Percentiles rank a stretch among this genome's conserved stretches.
Conservation (phyloP, 805 yeast species). For the Schizosaccharomyces octosporus region DNA sequence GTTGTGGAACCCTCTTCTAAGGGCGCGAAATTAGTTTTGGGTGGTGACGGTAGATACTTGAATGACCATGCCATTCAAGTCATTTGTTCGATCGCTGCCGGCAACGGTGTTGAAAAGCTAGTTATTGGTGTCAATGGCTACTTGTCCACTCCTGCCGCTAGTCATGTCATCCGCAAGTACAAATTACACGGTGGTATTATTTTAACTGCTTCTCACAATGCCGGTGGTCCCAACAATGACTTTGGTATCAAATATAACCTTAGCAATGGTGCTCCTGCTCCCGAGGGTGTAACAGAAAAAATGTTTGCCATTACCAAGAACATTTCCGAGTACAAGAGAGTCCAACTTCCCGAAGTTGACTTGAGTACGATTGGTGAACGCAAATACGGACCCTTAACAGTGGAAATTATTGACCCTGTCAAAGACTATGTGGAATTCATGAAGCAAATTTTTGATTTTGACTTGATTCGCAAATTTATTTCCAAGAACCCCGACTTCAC, state of each 20-base stretch:
- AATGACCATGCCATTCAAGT: slow-evolving; percentile 57
- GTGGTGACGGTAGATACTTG: slow-evolving; percentile 93
- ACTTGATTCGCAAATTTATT: slow-evolving; percentile 49
- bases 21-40: slow-evolving; percentile 60
- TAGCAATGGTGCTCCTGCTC: slow-evolving; percentile 95
- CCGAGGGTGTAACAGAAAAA: slow-evolving; percentile 74
- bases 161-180: slow-evolving; percentile 63
- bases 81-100: slow-evolving; percentile 67
- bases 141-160: slow-evolving; percentile 86
- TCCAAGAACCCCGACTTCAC: slow-evolving; percentile 29
- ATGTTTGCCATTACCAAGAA: slow-evolving; percentile 47
- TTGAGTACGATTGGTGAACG: slow-evolving; percentile 29
- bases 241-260: slow-evolving; percentile 88
- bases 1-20: slow-evolving; percentile 76
- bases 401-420: slow-evolving; percentile 68
- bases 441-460: slow-evolving; percentile 71
- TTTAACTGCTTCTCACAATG: slow-evolving; percentile 88
- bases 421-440: slow-evolving; percentile 52
- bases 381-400: slow-evolving; percentile 32
- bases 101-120: slow-evolving; percentile 61
- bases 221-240: slow-evolving; percentile 76
- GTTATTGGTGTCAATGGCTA: slow-evolving; percentile 75
- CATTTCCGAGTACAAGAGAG: slow-evolving; percentile 35
- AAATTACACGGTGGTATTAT: slow-evolving; percentile 76
- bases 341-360: slow-evolving; percentile 42